These are phyloP conservation scores for Debaryomyces coudertii DNA, from an alignment of 1,139 yeast species.

Conservation along the genomic window DNA sequence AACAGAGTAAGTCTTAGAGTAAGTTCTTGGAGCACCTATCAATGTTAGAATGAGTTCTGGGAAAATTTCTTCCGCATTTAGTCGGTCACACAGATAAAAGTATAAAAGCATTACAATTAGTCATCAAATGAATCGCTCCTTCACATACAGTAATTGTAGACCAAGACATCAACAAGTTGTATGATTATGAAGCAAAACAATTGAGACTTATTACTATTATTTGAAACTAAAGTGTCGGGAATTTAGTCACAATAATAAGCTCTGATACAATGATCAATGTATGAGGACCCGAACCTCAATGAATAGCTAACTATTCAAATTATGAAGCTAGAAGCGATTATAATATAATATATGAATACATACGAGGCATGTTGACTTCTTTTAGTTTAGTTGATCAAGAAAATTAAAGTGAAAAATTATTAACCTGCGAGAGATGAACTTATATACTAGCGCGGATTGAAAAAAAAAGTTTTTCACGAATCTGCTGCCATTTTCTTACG, in stretches of 20 bases:
- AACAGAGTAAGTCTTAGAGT: slow-evolving; percentile 98
- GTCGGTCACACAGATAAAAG: not conserved
- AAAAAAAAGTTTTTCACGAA: slow-evolving; percentile 14
- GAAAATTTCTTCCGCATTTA: not conserved
- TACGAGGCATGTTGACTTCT: slow-evolving; percentile 58
- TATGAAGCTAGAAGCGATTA: slow-evolving; percentile 8
- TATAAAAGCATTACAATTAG: slow-evolving; percentile 5
- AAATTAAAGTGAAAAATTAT: slow-evolving; percentile 16
- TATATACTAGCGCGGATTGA: not conserved
- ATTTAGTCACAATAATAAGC: slow-evolving; percentile 60
- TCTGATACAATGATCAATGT: slow-evolving; percentile 28
- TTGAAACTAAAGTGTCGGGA: slow-evolving; percentile 87
- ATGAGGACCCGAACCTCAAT: slow-evolving; percentile 79
- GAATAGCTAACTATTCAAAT: slow-evolving; percentile 2
- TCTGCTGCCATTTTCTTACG: slow-evolving; percentile 7
- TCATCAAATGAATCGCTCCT: not conserved
- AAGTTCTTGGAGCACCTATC: slow-evolving; percentile 94
- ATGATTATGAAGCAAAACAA: slow-evolving; percentile 9
- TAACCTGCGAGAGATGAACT: slow-evolving; percentile 1
- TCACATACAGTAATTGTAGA: not conserved
- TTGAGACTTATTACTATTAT: slow-evolving; percentile 10
- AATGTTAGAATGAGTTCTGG: slow-evolving; percentile 28
- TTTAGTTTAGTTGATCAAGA: slow-evolving; percentile 20
- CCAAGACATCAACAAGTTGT: not conserved
- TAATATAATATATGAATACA: slow-evolving; percentile 29